Evolutionary conservation across 345 rosid species (phyloP), one percentile per base, ranked within the genome.

Genomic region (Geranium rotundifolium): DNA sequence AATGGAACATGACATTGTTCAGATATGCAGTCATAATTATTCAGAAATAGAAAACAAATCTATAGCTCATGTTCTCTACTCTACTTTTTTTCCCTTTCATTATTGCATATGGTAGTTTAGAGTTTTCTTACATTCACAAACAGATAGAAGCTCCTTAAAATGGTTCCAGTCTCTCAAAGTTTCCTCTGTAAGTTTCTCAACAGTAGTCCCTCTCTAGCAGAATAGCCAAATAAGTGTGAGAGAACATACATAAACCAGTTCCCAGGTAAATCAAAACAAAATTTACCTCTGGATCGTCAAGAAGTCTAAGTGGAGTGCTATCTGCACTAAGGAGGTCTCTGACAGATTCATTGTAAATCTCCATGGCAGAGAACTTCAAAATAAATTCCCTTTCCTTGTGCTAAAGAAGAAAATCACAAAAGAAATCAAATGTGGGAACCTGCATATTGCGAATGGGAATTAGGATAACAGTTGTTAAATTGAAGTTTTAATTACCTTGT

Each of bases 301-400:
- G 82, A 74, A 92, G 86, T 73, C 97, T 82, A 72, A 82, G 88
- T 54, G 95, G 90, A 71, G 80, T 82, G 63, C 70, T 63, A 34
- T 90, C 95, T 60, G 80, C 49, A 71, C 84, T 82, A 57, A 92
- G 83, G 31, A 92, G 95, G 78, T 92, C 98, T 72, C 91, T 77
- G 58, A 90, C 98, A 70, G 96, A 87, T 73, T 92, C 97, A 67
- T 90, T 92, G 77, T 92, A 92, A 46, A 92, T 92, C 76, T 92
- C 98, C 91, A 90, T 76, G 29, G 98, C 96, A 64, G 96, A 92
- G 69, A 92, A 80, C 78, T 84, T 90, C 69, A 92, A 62, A 62
- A 76, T 39, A 74, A 85, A 92, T 65, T 81, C 80, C 77, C 97
- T 87, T 76, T 87, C 97, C 65, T 82, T 80, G 73, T 90, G 96